Evolutionary conservation across 768 basidiomycete species (phyloP).

Genomic region (Hericium rajendrae): DNA sequence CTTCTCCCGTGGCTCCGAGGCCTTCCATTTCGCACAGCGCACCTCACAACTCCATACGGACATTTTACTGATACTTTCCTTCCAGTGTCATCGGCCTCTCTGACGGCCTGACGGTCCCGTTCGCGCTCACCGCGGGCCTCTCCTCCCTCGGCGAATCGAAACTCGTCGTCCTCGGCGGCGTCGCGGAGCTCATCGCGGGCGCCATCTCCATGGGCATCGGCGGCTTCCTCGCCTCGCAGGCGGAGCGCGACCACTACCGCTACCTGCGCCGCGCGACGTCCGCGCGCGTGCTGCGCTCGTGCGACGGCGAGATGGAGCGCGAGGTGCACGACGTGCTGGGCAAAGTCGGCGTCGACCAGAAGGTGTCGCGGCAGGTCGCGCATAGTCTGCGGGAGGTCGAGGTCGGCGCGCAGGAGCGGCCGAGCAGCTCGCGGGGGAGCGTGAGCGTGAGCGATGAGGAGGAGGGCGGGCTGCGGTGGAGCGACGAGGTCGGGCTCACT

Average conservation of each 20-base stretch:
- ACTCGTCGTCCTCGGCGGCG: constrained; percentile 88
- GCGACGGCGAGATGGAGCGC: constrained; percentile 92
- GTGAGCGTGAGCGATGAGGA: constrained; percentile 33
- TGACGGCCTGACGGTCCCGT: constrained; percentile 86
- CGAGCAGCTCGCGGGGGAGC: neutral
- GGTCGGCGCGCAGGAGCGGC: constrained; percentile 17
- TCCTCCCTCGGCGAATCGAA: constrained; percentile 82
- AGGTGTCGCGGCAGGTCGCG: constrained; percentile 70
- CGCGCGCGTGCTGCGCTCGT: constrained; percentile 78
- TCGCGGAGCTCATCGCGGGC: constrained; percentile 94
- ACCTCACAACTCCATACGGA: neutral
- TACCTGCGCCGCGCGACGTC: constrained; percentile 69
- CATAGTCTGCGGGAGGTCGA: constrained; percentile 64
- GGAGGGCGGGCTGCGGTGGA: constrained; percentile 58
- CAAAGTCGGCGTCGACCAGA: constrained; percentile 83
- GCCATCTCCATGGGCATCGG: constrained; percentile 98
- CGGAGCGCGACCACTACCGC: constrained; percentile 91
- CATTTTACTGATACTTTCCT: neutral
- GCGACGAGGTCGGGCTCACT: constrained; percentile 76
- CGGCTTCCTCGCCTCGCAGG: constrained; percentile 93
- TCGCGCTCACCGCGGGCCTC: constrained; percentile 83
- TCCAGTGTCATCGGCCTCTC: constrained; percentile 80
- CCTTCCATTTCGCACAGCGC: neutral
- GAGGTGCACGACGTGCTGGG: constrained; percentile 85
- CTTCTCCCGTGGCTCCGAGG: neutral